phyloP scores from a whole-genome alignment of 75 land plant species.

The Cunninghamia lanceolata region DNA sequence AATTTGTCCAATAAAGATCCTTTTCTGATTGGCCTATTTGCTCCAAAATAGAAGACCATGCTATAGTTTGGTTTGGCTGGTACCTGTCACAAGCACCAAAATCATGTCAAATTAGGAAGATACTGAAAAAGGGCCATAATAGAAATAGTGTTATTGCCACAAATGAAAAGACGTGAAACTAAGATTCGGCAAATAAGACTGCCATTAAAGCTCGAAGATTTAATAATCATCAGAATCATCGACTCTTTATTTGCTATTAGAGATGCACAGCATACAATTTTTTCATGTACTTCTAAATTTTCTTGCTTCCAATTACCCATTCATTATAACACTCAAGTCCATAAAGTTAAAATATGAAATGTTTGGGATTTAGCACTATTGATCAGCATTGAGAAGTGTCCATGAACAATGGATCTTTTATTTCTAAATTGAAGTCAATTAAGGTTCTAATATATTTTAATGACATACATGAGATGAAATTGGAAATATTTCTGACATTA shows the following conservation, averaged over 20 bases:
- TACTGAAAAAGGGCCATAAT: neutral
- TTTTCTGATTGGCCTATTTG: conserved; percentile 66
- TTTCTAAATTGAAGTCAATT: no score
- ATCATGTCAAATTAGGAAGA: neutral
- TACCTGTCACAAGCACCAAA: conserved; percentile 47
- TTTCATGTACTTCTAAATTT: no score
- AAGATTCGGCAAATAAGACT: no score
- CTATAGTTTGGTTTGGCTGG: conserved; percentile 85
- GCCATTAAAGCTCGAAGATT: neutral
- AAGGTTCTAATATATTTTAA: neutral
- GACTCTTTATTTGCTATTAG: no score
- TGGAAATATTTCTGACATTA: no score
- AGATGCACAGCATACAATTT: no score
- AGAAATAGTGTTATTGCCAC: neutral
- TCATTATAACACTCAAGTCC: neutral
- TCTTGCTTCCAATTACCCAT: neutral
- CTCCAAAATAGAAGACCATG: conserved; percentile 83
- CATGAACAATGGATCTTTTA: neutral
- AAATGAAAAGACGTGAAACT: neutral
- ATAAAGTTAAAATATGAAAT: neutral
- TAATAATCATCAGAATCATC: no score
- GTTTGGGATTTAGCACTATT: neutral
- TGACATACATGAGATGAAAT: neutral
- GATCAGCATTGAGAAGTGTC: neutral
- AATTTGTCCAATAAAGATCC: conserved; percentile 75